Evolutionary conservation across 495 filamentous ascomycete genomes (phyloP), one percentile per base, ranked within the genome.

Genomic region (Penicillium salamii): DNA sequence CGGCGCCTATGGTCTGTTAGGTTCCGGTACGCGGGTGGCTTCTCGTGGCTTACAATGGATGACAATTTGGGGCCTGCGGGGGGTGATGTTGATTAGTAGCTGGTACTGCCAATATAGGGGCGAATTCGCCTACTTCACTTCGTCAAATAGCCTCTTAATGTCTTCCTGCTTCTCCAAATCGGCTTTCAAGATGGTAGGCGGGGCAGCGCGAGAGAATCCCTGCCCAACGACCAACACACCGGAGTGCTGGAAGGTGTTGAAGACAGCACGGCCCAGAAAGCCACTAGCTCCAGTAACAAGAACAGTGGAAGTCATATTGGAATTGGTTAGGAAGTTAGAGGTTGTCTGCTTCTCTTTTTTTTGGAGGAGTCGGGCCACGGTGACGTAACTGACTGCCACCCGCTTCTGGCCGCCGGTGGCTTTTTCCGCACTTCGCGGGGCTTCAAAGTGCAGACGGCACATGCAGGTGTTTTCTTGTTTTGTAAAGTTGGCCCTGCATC

Each of bases 251-350:
- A 97, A 96, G 14, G 78, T 83, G 47, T 82, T 85, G 52, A 87
- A 77, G 13, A 91, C 84, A 65, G 95, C 83, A 14, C 91, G 81
- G 26, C 91, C 91, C 7, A 97, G 78, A 2, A 93, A 75, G 36
- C 91, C 91, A 31, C 81, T 92, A 34, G 88, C 91, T 29, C 91
- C 91, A 20, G 91, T 97, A 39, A 97, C 72, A 17, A 97, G 76
- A 31, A 77, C 90, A 29, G 78, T 85, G 50, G 75, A 79, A 44
- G 74, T 64, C 81, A 86, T 83, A 18, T 19, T 34, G 29, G 13
- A n/a, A 14, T 17, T 17, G 29, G 28, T 20, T n/a, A 44, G 33
- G 31, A 32, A 59, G 44, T 49, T 44, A 26, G 6, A 8, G 3
- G 21, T 11, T 14, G 1, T 17, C 2, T 13, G 3, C 18, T 13